Percentiles rank a stretch among this genome's conserved stretches.
Conservation (phyloP, 1,139 yeast species). For the Oligophagozyma castellii region DNA sequence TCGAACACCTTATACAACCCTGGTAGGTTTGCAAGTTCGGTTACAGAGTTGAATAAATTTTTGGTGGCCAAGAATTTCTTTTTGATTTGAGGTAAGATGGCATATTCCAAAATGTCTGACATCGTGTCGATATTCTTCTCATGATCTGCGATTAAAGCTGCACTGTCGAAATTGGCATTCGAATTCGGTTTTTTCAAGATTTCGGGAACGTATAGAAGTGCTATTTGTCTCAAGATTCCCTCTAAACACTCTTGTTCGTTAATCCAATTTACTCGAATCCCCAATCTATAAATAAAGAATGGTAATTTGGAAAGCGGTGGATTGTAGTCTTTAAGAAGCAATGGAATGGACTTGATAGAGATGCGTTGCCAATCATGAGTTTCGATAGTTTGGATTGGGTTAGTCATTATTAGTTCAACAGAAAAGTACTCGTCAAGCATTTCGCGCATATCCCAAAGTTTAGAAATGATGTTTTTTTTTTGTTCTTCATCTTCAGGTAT, state of each 20-base stretch:
- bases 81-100: conserved; percentile 54
- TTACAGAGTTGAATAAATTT: conserved; percentile 37
- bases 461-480: conserved; percentile 15
- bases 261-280: conserved; percentile 44
- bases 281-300: conserved; percentile 49
- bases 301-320: conserved; percentile 60
- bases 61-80: conserved; percentile 53
- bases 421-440: conserved; percentile 77
- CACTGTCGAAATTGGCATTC: conserved; percentile 2
- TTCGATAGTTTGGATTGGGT: conserved; percentile 8
- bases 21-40: conserved; percentile 84
- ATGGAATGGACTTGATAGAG: conserved; percentile 42
- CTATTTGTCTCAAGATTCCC: conserved; percentile 53
- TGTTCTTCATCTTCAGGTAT: conserved; percentile 5
- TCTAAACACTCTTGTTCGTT: conserved; percentile 55
- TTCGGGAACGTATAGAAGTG: conserved; percentile 64
- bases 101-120: conserved; percentile 36
- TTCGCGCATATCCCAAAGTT: conserved; percentile 39
- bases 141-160: conserved; percentile 11
- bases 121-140: conserved; percentile 14
- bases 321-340: conserved; percentile 45
- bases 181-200: conserved; percentile 22
- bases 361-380: conserved; percentile 20
- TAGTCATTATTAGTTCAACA: conserved; percentile 30
- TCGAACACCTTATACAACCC: conserved; percentile 87